Evolutionary conservation across 2,329 filamentous ascomycete genomes (phyloP).

Genomic region (Pyrenochaeta sp.): DNA sequence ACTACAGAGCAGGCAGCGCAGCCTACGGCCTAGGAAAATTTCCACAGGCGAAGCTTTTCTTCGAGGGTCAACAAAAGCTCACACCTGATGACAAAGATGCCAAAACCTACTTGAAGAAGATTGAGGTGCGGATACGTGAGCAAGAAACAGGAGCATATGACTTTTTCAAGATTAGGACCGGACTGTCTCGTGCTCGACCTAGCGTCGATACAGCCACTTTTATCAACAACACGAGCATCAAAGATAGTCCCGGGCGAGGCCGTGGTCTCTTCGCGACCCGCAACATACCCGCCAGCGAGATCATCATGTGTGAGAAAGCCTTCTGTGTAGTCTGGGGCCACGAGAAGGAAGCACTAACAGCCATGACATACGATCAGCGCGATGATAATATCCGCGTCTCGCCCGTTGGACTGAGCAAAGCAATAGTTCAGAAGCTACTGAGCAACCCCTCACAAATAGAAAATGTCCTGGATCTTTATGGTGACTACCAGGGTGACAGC

Average conservation of each 20-base stretch:
- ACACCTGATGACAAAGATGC: constrained; percentile 47
- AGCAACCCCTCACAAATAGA: constrained; percentile 50
- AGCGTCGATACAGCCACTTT: constrained; percentile 59
- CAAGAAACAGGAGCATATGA: constrained; percentile 51
- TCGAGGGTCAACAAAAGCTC: constrained; percentile 39
- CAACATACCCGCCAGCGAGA: constrained; percentile 57
- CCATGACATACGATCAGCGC: constrained; percentile 55
- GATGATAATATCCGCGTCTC: constrained; percentile 39
- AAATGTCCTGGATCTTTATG: constrained; percentile 43
- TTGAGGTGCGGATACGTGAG: constrained; percentile 42
- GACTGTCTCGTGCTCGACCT: constrained; percentile 52
- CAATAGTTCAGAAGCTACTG: constrained; percentile 57
- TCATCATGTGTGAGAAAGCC: constrained; percentile 65
- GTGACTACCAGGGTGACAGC: constrained; percentile 49
- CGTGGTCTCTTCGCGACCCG: constrained; percentile 61
- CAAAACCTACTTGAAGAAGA: constrained; percentile 26
- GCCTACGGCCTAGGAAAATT: constrained; percentile 55
- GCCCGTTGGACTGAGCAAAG: constrained; percentile 26
- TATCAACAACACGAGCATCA: constrained; percentile 52
- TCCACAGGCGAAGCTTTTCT: constrained; percentile 44
- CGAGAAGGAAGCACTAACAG: constrained; percentile 51
- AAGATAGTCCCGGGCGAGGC: constrained; percentile 51
- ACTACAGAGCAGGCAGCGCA: constrained; percentile 56
- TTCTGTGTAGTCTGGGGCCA: constrained; percentile 56
- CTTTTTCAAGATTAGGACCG: constrained; percentile 39